Percentiles rank a stretch among this genome's conserved stretches.
These are phyloP conservation scores for Leccinum olivaceopallidum DNA, from an alignment of 768 basidiomycete genomes.

Conservation along the genomic window DNA sequence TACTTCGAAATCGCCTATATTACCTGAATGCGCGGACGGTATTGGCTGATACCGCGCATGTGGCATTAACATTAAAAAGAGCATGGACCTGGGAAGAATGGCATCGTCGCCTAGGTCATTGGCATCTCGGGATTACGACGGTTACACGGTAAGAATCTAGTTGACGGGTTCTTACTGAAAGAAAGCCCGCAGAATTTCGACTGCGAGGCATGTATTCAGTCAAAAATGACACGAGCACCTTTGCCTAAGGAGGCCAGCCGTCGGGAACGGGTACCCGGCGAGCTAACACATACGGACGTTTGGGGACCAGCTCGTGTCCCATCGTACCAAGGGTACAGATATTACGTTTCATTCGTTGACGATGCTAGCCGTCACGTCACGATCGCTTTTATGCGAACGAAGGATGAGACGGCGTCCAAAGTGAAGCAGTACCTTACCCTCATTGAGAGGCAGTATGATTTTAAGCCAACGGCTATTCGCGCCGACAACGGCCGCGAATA, in stretches of 20 bases:
- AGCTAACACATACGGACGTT: not conserved
- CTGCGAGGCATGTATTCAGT: not conserved
- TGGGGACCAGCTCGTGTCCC: not conserved
- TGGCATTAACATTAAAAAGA: not conserved
- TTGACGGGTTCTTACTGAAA: not conserved
- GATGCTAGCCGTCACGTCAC: not conserved
- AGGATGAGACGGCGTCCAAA: not conserved
- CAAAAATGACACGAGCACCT: not conserved
- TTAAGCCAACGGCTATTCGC: conserved; percentile 12
- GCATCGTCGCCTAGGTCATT: not conserved
- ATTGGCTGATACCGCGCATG: not conserved
- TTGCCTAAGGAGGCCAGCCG: not conserved
- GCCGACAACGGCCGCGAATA: conserved; percentile 35
- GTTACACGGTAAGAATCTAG: not conserved
- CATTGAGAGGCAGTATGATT: not conserved
- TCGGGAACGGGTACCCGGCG: not conserved
- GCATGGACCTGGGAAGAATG: not conserved
- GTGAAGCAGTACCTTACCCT: not conserved
- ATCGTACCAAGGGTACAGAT: not conserved
- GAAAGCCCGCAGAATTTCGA: not conserved
- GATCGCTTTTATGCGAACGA: not conserved
- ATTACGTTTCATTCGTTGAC: not conserved
- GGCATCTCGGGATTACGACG: not conserved
- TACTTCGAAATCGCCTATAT: not conserved
- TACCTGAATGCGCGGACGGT: not conserved